Conservation (phyloP, 164 flowering plant genomes). For the Nelumbo lutea region DNA sequence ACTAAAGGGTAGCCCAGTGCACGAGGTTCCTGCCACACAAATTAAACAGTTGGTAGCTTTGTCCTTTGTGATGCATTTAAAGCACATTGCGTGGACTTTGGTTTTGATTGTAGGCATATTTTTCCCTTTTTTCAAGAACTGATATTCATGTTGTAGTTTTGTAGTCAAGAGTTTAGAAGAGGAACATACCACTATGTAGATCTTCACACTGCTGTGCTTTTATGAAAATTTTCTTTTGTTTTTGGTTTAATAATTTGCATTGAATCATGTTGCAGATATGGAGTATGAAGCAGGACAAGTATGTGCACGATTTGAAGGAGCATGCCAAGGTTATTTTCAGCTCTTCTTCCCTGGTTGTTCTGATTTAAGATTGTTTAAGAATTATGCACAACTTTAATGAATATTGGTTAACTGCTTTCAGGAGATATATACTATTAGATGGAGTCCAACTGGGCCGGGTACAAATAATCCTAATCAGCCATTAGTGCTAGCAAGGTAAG, state of each 20-base stretch:
- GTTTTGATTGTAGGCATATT: no score
- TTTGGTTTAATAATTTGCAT: not conserved
- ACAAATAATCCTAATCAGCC: constrained; percentile 84
- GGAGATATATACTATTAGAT: constrained; percentile 95
- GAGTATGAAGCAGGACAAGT: constrained; percentile 83
- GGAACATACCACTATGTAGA: not conserved
- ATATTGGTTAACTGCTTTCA: constrained; percentile 20
- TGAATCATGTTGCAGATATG: constrained; percentile 65
- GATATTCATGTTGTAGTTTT: no score
- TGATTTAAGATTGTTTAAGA: not conserved
- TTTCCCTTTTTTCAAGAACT: no score
- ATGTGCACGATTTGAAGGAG: constrained; percentile 73
- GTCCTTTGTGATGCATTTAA: no score
- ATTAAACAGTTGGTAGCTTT: no score
- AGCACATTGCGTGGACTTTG: no score
- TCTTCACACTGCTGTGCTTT: not conserved
- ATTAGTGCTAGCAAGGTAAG: constrained; percentile 80
- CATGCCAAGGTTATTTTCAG: constrained; percentile 60
- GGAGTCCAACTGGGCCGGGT: constrained; percentile 97
- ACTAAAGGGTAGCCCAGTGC: no score
- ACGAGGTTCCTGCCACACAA: no score
- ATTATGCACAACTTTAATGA: not conserved
- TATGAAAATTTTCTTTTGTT: not conserved
- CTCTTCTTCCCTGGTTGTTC: not conserved
- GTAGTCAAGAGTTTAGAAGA: not conserved